Base-by-base conservation (phyloP, 2,329 filamentous ascomycete species). In the Drechmeria coniospora region DNA sequence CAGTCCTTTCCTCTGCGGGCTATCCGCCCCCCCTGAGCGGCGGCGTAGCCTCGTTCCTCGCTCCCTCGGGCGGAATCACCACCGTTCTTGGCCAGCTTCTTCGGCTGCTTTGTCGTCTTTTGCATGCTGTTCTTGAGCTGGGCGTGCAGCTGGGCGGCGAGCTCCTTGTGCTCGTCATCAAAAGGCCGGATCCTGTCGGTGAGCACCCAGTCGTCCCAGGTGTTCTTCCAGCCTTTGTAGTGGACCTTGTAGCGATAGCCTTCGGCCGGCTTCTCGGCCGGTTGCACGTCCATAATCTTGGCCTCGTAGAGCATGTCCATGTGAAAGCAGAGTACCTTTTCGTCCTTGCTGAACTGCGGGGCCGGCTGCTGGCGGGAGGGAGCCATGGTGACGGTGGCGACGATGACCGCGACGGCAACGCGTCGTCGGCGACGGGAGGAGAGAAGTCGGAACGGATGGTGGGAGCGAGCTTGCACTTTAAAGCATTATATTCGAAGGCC, bases 181-280 rank as follows among this genome's bases (percentile, higher is more conserved):
- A 87, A 79, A 58, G 94, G 94, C 47, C 86, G 78, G 35, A 98
- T 77, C 40, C 90, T 81, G 51, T 95, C 87, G 54, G 84, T 76
- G 14, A 81, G 73, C 24, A 95, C 90, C 87, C 87, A 95, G 59
- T 98, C 90, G 59, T 98, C 90, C 90, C 90, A 98, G 67, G 84
- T 94, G 53, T 87, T 86, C 65, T 98, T 98, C 90, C 90, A 98
- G 46, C 90, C 90, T 57, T 95, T 95, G 63, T 98, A 98, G 57
- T 98, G 90, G 30, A 98, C 80, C 47, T 81, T 80, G 60, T 92
- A 98, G 50, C 83, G 74, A 48, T 74, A 84, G 19, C 78, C 73
- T 35, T 76, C 59, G 23, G 56, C 77, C 13, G 57, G 77, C 50
- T 74, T 75, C 54, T 79, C 76, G 46, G 77, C 76, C 24, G 45